phyloP scores from a whole-genome alignment of 805 yeast genomes.

The Debaryomyces tyrocola region DNA sequence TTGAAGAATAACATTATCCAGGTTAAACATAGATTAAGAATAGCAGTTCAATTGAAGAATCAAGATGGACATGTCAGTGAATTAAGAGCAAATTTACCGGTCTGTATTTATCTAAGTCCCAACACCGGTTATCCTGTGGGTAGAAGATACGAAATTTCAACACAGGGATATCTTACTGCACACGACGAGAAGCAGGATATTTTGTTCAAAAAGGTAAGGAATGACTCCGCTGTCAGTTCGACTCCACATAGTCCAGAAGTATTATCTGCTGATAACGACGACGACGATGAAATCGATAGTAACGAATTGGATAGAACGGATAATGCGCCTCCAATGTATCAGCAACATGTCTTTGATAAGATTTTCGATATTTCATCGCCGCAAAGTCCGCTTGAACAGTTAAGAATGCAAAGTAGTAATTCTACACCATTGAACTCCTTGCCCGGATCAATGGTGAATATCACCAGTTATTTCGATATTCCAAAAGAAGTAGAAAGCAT shows the following conservation, averaged over 20 bases:
- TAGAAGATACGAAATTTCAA: slow-evolving; percentile 31
- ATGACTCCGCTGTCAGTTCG: background rate
- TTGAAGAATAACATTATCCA: slow-evolving; percentile 40
- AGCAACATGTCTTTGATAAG: slow-evolving; percentile 37
- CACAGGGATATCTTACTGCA: slow-evolving; percentile 23
- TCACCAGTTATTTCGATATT: slow-evolving; percentile 34
- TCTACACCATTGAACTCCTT: slow-evolving; percentile 10
- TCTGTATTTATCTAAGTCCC: slow-evolving; percentile 43
- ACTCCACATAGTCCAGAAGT: slow-evolving; percentile 6
- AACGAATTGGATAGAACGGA: slow-evolving; percentile 24
- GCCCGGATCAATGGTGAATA: slow-evolving; percentile 11
- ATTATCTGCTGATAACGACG: slow-evolving; percentile 8
- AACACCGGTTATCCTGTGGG: slow-evolving; percentile 38
- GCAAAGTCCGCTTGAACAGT: slow-evolving; percentile 39
- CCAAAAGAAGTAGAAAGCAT: slow-evolving; percentile 12
- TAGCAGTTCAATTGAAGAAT: slow-evolving; percentile 46
- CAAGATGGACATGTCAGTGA: slow-evolving; percentile 52
- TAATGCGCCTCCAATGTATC: slow-evolving; percentile 46
- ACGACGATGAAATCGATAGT: slow-evolving; percentile 17
- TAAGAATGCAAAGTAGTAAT: slow-evolving; percentile 17
- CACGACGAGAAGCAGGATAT: slow-evolving; percentile 23
- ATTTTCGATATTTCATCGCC: slow-evolving; percentile 35
- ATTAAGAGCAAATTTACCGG: slow-evolving; percentile 52
- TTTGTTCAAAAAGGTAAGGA: slow-evolving; percentile 26
- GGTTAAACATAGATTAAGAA: slow-evolving; percentile 46